Base-by-base conservation (phyloP, 345 rosid genomes). In the Linum trigynum region DNA sequence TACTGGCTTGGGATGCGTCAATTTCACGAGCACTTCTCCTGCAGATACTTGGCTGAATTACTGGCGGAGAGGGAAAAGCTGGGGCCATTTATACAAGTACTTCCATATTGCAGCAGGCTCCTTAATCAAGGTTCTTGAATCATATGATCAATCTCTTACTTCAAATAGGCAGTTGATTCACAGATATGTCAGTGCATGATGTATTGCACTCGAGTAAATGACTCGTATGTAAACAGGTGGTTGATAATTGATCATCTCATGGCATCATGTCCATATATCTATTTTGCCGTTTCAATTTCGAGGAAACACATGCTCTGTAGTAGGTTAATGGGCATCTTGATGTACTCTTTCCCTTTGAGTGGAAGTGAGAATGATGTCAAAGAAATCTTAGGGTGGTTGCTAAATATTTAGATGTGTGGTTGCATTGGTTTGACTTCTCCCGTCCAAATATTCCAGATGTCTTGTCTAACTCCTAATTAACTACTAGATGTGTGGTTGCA, bases 41-140 rank as follows among this genome's bases (percentile, higher is more conserved):
- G 75, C 89, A 92, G 98, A 77, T 92, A 88, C 82, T 73, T 88
- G 81, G 78, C 87, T 61, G 98, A 92, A 67, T 72, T 92, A 68
- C 66, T 90, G 68, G 87, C 83, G n/a, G 98, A 92, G 85, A 85
- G 82, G 79, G 91, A 90, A 65, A 88, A 83, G 72, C 69, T 88
- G 80, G 89, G 69, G 61, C 97, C 96, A 7, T 90, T 92, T 72
- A 59, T 82, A 65, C 98, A 85, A 70, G 76, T 88, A 65, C 73
- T 92, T 70, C 92, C 96, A 4, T 66, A 77, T 58, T 87, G 88
- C 67, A 71, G 77, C 76, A 77, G 96, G 79, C 96, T 92, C 63
- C 77, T 92, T 35, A 83, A 81, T 77, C 95, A 84, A 83, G 98
- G 98, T 92, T 57, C 48, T 38, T 65, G 69, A 61, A 51, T 69